A percentile compares a stretch with the other conserved stretches of the same genome.
Conservation (phyloP, 108 stramenopile genomes). For the Skeletonema costatum region DNA sequence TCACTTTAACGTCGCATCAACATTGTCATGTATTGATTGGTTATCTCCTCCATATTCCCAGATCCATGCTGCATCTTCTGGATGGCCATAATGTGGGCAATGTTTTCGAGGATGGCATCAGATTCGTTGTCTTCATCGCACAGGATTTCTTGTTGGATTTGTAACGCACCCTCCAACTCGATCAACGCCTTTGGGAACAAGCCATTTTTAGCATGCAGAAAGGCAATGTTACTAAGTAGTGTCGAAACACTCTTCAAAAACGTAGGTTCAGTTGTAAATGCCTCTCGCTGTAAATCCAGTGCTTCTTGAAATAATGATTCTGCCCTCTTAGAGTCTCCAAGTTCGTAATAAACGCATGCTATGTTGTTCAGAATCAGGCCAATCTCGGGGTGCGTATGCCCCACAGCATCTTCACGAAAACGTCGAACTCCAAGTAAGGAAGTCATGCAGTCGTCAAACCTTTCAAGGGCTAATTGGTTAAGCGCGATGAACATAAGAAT, state of each 20-base stretch:
- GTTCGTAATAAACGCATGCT: constrained; percentile 39
- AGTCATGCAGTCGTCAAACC: constrained; percentile 33
- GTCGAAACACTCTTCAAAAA: constrained; percentile 39
- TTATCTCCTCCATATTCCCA: constrained; percentile 44
- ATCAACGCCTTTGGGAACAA: constrained; percentile 42
- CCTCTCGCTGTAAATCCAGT: constrained; percentile 35
- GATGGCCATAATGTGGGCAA: constrained; percentile 46
- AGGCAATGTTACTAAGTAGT: constrained; percentile 37
- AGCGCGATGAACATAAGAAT: constrained; percentile 38
- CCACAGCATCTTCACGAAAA: constrained; percentile 24
- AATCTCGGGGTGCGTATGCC: constrained; percentile 19
- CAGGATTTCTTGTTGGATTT: constrained; percentile 39
- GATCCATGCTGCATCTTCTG: constrained; percentile 43
- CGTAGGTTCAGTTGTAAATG: constrained; percentile 24
- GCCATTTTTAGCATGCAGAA: constrained; percentile 43
- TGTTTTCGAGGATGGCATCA: constrained; percentile 35
- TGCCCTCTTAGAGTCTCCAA: constrained; percentile 26
- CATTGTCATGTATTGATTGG: constrained; percentile 41
- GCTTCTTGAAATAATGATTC: constrained; percentile 41
- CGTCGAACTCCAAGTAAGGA: constrained; percentile 38
- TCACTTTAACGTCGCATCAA: constrained; percentile 7
- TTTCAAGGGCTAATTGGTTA: constrained; percentile 43
- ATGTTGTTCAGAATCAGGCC: constrained; percentile 40
- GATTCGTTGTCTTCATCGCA: constrained; percentile 18
- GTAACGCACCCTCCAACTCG: constrained; percentile 46